Base-by-base conservation (phyloP, 1,284 basidiomycete genomes). In the Neonothopanus nambi region DNA sequence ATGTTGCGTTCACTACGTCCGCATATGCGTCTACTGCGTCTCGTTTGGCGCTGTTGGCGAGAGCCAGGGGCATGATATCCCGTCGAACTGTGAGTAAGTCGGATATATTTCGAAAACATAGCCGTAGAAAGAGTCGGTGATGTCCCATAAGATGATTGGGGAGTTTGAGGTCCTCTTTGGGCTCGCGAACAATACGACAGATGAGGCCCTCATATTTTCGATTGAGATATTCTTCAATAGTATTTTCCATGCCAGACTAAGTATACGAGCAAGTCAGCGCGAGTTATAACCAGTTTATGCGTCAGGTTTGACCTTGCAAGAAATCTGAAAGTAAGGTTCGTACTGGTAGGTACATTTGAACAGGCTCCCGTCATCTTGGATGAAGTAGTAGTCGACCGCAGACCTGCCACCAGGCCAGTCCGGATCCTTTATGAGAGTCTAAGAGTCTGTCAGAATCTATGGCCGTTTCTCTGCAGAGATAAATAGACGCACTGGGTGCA, bases 11-110 rank as follows among this genome's bases (percentile, higher is more conserved):
- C 54, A 99, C 85, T n/a, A 98, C 94, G 63, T 99, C 96, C 3
- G 97, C 96, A 66, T 99, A 99, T 0, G 95, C 95, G 69, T 99
- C 97, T 11, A 99, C 89, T 0, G 97, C 96, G 60, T 92, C 89
- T 23, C 95, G 85, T 72, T 96, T 97, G n/a, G 93, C 89, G 45
- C 91, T 84, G 61, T 98, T 99, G 40, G 90, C 84, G 23, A 88
- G 80, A 0, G 95, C 96, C 24, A 99, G 81, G 1, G 96, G 95
- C 52, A 95, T 78, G 36, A 99, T 74, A 47, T 99, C 96, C 46
- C 91, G 83, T 47, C 95, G 83, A 18, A 98, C 93, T 0, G 83
- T 68, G 52, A 98, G 84, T 3, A 99, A 84, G 67, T 99, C 96
- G 1, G 91, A 85, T 11, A 98, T 89, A 66, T 98, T 99, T 60